A percentile compares a stretch with the other conserved stretches of the same genome.
phyloP scores from a whole-genome alignment of 495 filamentous ascomycete species.

The Xylaria flabelliformis region DNA sequence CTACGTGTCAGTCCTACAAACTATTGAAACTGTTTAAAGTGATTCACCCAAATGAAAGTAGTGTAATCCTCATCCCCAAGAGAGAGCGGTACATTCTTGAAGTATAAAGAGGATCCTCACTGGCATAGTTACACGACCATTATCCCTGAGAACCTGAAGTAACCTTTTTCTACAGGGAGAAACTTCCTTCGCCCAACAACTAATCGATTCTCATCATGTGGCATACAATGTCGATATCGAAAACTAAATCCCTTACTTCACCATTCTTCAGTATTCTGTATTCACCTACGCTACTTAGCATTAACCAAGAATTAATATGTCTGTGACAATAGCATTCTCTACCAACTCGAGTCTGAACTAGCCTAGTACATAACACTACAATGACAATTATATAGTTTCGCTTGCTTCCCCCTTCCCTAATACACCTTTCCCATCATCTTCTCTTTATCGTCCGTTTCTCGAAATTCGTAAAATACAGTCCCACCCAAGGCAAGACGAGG shows the following conservation, averaged over 20 bases:
- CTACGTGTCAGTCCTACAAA: neutral
- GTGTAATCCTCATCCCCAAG: neutral
- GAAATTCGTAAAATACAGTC: neutral
- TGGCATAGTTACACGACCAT: neutral
- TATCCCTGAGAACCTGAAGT: neutral
- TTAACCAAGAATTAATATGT: neutral
- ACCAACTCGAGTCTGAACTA: too few species aligned
- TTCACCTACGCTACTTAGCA: neutral
- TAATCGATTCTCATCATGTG: neutral
- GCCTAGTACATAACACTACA: neutral
- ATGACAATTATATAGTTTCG: neutral
- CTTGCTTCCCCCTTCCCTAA: neutral
- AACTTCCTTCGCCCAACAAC: neutral
- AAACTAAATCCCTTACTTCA: neutral
- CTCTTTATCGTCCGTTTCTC: neutral
- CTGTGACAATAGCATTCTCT: neutral
- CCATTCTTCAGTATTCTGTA: neutral
- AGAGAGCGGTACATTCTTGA: neutral
- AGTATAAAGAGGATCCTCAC: neutral
- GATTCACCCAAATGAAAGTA: neutral
- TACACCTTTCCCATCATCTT: neutral
- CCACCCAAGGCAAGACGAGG: neutral
- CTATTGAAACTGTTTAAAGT: neutral
- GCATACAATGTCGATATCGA: neutral
- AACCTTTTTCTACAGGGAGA: neutral